A percentile compares a stretch with the other conserved stretches of the same genome.
Conservation (phyloP, 169 alveolate genomes). For the Cytauxzoon felis region DNA sequence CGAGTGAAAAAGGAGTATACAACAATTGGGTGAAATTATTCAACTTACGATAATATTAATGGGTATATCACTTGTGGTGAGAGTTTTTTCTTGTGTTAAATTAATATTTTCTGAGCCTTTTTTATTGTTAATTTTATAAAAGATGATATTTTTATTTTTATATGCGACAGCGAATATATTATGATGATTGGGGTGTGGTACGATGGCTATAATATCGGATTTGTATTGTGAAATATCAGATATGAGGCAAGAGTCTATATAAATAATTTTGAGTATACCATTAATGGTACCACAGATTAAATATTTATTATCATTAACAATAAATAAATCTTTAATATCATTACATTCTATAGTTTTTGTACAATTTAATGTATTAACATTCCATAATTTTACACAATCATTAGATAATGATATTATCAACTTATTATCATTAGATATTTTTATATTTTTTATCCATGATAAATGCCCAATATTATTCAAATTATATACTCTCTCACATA, state of each 20-base stretch:
- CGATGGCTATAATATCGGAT: too few species aligned
- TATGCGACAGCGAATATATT: slow-evolving; percentile 24
- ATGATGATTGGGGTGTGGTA: slow-evolving; percentile 18
- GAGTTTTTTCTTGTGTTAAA: slow-evolving; percentile 29
- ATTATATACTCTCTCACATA: slow-evolving; percentile 17
- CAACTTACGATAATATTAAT: too few species aligned
- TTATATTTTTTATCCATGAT: slow-evolving; percentile 56
- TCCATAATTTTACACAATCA: slow-evolving; percentile 66
- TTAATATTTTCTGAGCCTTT: background rate
- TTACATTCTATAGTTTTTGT: slow-evolving; percentile 59
- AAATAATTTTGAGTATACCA: slow-evolving; percentile 30
- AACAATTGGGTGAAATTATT: too few species aligned
- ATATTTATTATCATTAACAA: slow-evolving; percentile 53
- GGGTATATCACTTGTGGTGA: slow-evolving; percentile 17
- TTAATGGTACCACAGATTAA: slow-evolving; percentile 56
- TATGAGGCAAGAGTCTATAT: too few species aligned
- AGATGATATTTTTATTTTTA: slow-evolving; percentile 7
- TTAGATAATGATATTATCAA: slow-evolving; percentile 67
- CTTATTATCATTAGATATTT: slow-evolving; percentile 62
- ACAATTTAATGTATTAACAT: slow-evolving; percentile 58
- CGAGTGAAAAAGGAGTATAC: too few species aligned
- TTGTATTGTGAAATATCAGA: too few species aligned
- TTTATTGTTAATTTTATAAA: background rate
- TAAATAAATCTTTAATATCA: slow-evolving; percentile 59
- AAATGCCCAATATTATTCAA: slow-evolving; percentile 48